Evolutionary conservation across 1,284 basidiomycete species (phyloP), one percentile per base, ranked within the genome.

Genomic region (Moniliophthora roreri): DNA sequence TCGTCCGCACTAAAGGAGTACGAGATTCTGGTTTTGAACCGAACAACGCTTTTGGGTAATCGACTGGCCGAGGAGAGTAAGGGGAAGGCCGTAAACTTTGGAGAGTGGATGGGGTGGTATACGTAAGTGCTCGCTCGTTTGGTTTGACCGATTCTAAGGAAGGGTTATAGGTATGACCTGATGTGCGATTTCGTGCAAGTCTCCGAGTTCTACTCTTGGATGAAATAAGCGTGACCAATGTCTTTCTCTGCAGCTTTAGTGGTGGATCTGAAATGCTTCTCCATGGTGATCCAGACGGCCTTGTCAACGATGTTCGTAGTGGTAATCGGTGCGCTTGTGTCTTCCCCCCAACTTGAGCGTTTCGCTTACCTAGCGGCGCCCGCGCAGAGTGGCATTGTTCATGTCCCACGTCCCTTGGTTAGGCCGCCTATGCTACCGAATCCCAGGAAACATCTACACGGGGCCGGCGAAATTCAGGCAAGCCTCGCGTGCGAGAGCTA

Each of bases 1-100:
- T 63, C 65, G 4, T 60, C 65, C n/a, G 63, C 73, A 6, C 53
- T 79, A 15, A 71, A 63, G 53, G 71, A 69, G 24, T 78, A 76
- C 50, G 63, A 73, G 48, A 67, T 68, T 0, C 53, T 73, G 20
- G 58, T 77, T 47, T 53, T 60, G 21, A 55, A 55, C 24, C 63
- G 73, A n/a, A 64, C 67, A 9, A 57, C 44, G 13, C 70, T 76
- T 52, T 62, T 79, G 7, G 61, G 69, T 1, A 62, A 67, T 34
- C 51, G 56, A 20, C 58, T 79, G 10, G 60, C 56, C 10, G 39
- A 15, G 3, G 39, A 18, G 3, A 47, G 55, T 18, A 50, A 59
- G 15, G 44, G 56, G 6, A 55, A 53, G 9, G 40, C 58, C 9
- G 52, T 69, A 2, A 68, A 75, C 56, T 49, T 73, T 6, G 63